A percentile compares a stretch with the other conserved stretches of the same genome.
These are phyloP conservation scores for Lactarius hatsudake DNA, from an alignment of 768 basidiomycete species.

Conservation along the genomic window DNA sequence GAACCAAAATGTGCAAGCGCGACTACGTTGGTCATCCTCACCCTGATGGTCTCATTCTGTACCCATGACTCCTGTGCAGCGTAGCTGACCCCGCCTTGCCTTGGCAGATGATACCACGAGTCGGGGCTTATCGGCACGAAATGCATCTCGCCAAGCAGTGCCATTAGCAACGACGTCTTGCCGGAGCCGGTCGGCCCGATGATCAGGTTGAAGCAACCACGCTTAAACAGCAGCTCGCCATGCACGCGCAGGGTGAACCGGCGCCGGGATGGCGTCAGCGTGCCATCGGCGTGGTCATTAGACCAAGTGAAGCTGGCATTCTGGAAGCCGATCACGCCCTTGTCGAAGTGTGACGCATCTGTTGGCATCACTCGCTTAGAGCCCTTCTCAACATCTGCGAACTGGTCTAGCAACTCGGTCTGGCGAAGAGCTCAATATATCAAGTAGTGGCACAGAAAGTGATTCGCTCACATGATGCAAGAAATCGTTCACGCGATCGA, in stretches of 20 bases:
- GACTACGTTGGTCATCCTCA: slow-evolving; percentile 26
- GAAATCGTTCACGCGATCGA: slow-evolving; percentile 42
- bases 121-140: slow-evolving; percentile 48
- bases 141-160: slow-evolving; percentile 67
- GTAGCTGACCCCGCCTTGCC: slow-evolving; percentile 68
- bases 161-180: slow-evolving; percentile 69
- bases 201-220: slow-evolving; percentile 52
- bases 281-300: slow-evolving; percentile 33
- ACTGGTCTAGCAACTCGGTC: slow-evolving; percentile 37
- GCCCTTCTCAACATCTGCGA: slow-evolving; percentile 20
- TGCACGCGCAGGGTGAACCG: slow-evolving; percentile 50
- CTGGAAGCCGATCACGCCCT: slow-evolving; percentile 46
- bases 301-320: slow-evolving; percentile 59
- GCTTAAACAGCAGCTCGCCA: slow-evolving; percentile 53
- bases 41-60: slow-evolving; percentile 71
- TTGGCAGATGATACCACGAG: slow-evolving; percentile 69
- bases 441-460: slow-evolving; percentile 29
- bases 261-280: slow-evolving; percentile 42
- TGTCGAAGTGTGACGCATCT: slow-evolving; percentile 21
- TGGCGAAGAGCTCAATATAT: slow-evolving; percentile 29
- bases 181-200: slow-evolving; percentile 57
- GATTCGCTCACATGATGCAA: slow-evolving; percentile 31
- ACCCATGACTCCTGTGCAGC: slow-evolving; percentile 87
- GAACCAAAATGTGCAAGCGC: neutral
- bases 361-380: slow-evolving; percentile 20